Base-by-base conservation (phyloP, 306 rosid genomes). In the Argentina anserina region DNA sequence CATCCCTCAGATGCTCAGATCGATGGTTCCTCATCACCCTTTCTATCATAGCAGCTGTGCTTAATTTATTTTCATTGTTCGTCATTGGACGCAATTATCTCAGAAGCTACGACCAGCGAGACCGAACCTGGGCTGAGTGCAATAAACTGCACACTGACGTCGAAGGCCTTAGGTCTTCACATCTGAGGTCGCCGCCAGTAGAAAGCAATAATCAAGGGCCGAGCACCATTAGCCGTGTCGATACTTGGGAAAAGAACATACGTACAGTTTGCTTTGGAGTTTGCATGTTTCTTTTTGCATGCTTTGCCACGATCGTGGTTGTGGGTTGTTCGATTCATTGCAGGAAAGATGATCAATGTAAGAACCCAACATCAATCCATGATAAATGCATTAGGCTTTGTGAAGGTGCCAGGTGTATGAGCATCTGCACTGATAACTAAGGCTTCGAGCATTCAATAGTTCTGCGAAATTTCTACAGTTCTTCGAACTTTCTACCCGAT, bases 251-350 rank as follows among this genome's bases (percentile, higher is more conserved):
- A 2, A 28, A 29, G 1, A 13, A 7, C 0, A 14, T 10, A 29
- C 65, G 65, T 1, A 29, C 13, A 9, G 0, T 13, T 9, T 11
- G 5, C 37, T 59, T 61, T 33, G 1, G 17, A 17, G 8, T 31
- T 61, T 61, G 67, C 67, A 6, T 34, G 23, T 12, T 7, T 33
- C 6, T 61, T 1, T 61, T 61, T 34, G 23, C 15, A 18, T 1
- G 20, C 21, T 13, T 59, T 59, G 18, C 65, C 23, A 6, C 26
- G 39, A 59, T 29, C n/a, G 17, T 59, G 40, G 2, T 2, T 59
- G 65, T 59, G 65, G 65, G 21, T 59, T 59, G 65, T 39, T 59
- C 39, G 39, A 59, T 59, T 59, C 20, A 6, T 59, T 28, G 65
- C 39, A 59, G 31, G 36, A 58, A 0, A 25, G 34, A 15, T 10